These are phyloP conservation scores for Ascobolus immersus DNA, from an alignment of 495 filamentous ascomycete genomes.

Conservation along the genomic window DNA sequence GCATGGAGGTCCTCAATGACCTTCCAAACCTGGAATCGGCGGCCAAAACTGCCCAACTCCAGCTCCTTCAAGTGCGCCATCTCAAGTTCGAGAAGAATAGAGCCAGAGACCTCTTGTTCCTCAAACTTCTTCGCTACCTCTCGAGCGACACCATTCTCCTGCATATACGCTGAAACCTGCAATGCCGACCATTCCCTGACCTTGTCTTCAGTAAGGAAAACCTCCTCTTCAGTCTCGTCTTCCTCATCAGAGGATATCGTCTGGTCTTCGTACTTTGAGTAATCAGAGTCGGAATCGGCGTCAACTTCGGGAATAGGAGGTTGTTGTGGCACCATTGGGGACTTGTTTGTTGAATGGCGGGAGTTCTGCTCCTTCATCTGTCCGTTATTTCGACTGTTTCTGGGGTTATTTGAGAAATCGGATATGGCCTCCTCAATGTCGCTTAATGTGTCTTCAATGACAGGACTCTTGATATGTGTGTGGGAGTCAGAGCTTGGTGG, in stretches of 20 bases:
- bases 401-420: slow-evolving; percentile 31
- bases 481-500: no score
- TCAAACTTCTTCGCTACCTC: slow-evolving; percentile 78
- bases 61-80: slow-evolving; percentile 97
- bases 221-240: slow-evolving; percentile 30
- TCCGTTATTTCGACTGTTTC: slow-evolving; percentile 8
- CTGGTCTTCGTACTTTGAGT: slow-evolving; percentile 12
- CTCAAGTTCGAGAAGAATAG: slow-evolving; percentile 47
- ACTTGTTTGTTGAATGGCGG: slow-evolving; percentile 76
- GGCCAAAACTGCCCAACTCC: slow-evolving; percentile 47
- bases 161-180: slow-evolving; percentile 65
- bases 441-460: slow-evolving; percentile 88
- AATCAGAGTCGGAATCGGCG: slow-evolving; percentile 16
- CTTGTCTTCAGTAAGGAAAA: slow-evolving; percentile 30
- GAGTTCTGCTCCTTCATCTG: slow-evolving; percentile 7
- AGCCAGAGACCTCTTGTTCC: slow-evolving; percentile 87
- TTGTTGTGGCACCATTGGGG: background rate
- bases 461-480: no score
- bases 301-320: slow-evolving; percentile 17
- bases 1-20: slow-evolving; percentile 60
- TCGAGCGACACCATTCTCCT: slow-evolving; percentile 51
- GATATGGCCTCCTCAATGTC: slow-evolving; percentile 98
- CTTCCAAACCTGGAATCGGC: slow-evolving; percentile 20
- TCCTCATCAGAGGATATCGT: slow-evolving; percentile 42
- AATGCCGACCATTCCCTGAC: slow-evolving; percentile 49